Evolutionary conservation across 441 rosid genomes (phyloP), one percentile per base, ranked within the genome.

Genomic region (Eugenia klotzschiana): DNA sequence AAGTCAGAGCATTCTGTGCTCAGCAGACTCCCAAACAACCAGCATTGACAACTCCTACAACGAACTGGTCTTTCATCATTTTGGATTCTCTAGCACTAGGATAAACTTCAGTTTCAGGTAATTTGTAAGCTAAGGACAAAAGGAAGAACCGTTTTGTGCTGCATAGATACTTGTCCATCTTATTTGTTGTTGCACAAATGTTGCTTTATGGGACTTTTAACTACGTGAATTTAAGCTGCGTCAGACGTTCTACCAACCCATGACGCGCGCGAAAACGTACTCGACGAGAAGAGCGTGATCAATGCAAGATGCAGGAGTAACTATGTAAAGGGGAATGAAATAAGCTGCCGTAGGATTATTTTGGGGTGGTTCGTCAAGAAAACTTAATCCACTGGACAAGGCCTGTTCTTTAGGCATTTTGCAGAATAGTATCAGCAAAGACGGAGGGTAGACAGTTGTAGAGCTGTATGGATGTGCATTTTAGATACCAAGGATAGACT

Each of bases 1-100:
- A 88, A 88, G 80, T 84, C 87, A 3, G 90, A 85, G 82, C 89
- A 88, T 50, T 83, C 85, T 14, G 69, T 87, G 50, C 82, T 55
- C 37, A 64, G 83, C 58, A 56, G 69, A 26, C 83, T 81, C 18
- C 83, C 81, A 29, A 43, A 20, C 29, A 79, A 52, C 26, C 74
- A 60, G 77, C 82, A 13, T 58, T 49, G 57, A 79, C 83, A 27
- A 33, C 43, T 33, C 46, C 77, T 18, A 0, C 43, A 40, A 33
- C 7, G 77, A 64, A 18, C 25, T 20, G 77, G 46, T 64, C 77
- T 33, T 33, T 11, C 46, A 33, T 64, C 77, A 33, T 64, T 64
- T 33, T 33, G n/a, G 7, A 33, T 18, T 2, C 43, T 64, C n/a
- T 64, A 9, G 77, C 43, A 1, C 43, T 64, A 33, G 14, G 46